Conservation (phyloP, 2,329 filamentous ascomycete genomes). For the Alternaria brassicicola region DNA sequence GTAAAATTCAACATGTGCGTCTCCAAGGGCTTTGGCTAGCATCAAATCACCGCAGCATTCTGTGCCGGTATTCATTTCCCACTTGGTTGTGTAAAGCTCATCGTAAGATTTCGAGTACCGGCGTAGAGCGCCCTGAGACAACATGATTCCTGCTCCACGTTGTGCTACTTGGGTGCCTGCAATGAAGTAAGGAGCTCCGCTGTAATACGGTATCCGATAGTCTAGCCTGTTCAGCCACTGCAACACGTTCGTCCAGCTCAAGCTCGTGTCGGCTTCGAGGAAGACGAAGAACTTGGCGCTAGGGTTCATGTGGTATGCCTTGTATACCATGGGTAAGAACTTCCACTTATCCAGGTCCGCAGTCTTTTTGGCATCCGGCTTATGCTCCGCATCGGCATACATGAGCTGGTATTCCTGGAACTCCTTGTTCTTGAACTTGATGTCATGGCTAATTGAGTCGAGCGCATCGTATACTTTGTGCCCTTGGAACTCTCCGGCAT, state of each 20-base stretch:
- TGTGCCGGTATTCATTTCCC: conserved; percentile 41
- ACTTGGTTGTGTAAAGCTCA: conserved; percentile 37
- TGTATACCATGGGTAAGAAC: conserved; percentile 61
- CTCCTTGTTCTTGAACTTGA: conserved; percentile 52
- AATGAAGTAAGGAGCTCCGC: conserved; percentile 48
- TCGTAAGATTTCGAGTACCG: conserved; percentile 42
- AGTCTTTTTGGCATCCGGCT: conserved; percentile 52
- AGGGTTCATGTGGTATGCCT: conserved; percentile 50
- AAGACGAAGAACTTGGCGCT: conserved; percentile 40
- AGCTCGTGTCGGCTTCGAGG: conserved; percentile 44
- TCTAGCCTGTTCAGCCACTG: conserved; percentile 50
- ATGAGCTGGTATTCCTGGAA: conserved; percentile 60
- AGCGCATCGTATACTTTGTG: conserved; percentile 59
- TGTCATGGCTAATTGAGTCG: conserved; percentile 45
- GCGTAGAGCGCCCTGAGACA: conserved; percentile 50
- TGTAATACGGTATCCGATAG: conserved; percentile 50
- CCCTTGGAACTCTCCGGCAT: conserved; percentile 58
- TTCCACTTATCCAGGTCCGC: conserved; percentile 65
- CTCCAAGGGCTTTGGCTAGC: conserved; percentile 42
- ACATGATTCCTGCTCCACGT: conserved; percentile 51
- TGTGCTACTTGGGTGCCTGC: conserved; percentile 50
- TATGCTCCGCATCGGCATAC: conserved; percentile 50
- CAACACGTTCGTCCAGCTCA: conserved; percentile 48
- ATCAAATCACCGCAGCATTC: conserved; percentile 50
- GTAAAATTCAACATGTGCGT: conserved; percentile 46